phyloP scores from a whole-genome alignment of 306 rosid genomes.

The Vicia villosa region DNA sequence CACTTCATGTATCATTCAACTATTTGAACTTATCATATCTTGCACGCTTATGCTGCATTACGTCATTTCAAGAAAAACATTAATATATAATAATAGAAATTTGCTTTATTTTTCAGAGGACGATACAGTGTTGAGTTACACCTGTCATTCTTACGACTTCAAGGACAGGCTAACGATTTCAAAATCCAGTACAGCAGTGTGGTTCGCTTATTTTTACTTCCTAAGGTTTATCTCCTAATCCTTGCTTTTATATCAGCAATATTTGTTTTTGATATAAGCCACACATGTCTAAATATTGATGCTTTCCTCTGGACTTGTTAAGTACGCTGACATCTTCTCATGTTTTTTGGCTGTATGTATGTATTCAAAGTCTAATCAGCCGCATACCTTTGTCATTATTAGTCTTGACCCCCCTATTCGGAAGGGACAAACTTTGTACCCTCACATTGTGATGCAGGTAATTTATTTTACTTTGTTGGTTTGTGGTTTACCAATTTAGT shows the following conservation, averaged over 20 bases:
- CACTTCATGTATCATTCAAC: slow-evolving; percentile 3
- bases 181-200: slow-evolving; percentile 98
- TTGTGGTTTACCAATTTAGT: slow-evolving; percentile 29
- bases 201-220: slow-evolving; percentile 92
- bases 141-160: slow-evolving; percentile 87
- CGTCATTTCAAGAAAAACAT: neutral
- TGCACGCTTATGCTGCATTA: neutral
- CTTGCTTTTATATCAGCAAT: slow-evolving; percentile 17
- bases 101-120: slow-evolving; percentile 63
- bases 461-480: slow-evolving; percentile 8
- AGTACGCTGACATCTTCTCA: slow-evolving; percentile 28
- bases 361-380: slow-evolving; percentile 89
- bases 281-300: slow-evolving; percentile 19
- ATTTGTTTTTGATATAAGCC: slow-evolving; percentile 2
- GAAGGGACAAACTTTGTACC: slow-evolving; percentile 96
- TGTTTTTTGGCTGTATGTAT: slow-evolving; percentile 26
- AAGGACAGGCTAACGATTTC: slow-evolving; percentile 98
- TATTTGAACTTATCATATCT: slow-evolving; percentile 17
- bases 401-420: slow-evolving; percentile 99
- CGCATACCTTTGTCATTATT: slow-evolving; percentile 87
- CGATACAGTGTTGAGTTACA: slow-evolving; percentile 96
- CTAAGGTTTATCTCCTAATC: slow-evolving; percentile 68
- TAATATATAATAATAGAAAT: slow-evolving; percentile 31
- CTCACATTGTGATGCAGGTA: slow-evolving; percentile 99
- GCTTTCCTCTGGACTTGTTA: slow-evolving; percentile 18